Evolutionary conservation across 169 alveolate species (phyloP).

Genomic region (Plasmodium vivax): DNA sequence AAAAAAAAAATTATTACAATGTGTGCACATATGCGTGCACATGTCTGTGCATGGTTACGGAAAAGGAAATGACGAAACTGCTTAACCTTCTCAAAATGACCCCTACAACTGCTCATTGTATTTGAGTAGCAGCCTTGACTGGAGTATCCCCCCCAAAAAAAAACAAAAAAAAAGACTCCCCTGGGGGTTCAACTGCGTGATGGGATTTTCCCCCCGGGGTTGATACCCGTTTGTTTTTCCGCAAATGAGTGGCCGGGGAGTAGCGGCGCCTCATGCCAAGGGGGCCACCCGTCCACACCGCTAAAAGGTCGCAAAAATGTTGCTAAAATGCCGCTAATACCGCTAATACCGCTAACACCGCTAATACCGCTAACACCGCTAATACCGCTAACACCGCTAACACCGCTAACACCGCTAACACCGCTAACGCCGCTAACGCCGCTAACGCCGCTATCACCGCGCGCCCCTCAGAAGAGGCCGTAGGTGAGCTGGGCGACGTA

Average conservation of each 20-base stretch:
- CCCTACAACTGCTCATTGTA: neutral
- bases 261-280: neutral
- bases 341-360: too few species aligned
- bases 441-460: too few species aligned
- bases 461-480: constrained; percentile 23
- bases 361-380: neutral
- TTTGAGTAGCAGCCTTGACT: neutral
- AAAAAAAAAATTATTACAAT: neutral
- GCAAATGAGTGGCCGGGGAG: neutral
- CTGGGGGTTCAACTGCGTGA: neutral
- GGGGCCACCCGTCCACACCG: neutral
- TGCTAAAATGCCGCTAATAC: too few species aligned
- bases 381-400: too few species aligned
- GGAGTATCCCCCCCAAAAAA: neutral
- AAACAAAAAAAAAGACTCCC: neutral
- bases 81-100: neutral
- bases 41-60: neutral
- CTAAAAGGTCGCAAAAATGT: too few species aligned
- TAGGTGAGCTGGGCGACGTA: constrained; percentile 39
- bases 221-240: neutral
- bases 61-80: neutral
- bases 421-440: too few species aligned
- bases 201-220: neutral
- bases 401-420: too few species aligned
- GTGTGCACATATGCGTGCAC: neutral